These are phyloP conservation scores for Diplodia sapinea DNA, from an alignment of 2,329 filamentous ascomycete genomes.

Conservation along the genomic window DNA sequence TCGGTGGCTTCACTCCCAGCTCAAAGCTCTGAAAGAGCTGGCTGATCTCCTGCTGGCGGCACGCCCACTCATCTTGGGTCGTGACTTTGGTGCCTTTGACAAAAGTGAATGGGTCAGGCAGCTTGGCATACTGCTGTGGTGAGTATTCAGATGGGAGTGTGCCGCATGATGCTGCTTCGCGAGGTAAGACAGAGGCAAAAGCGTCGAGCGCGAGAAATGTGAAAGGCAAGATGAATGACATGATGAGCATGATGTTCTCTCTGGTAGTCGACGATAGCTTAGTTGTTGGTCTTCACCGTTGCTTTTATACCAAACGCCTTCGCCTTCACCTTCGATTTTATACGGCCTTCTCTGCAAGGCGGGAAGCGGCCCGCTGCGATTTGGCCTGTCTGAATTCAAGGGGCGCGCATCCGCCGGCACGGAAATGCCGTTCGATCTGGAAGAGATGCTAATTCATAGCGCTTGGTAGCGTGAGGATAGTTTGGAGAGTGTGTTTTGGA, in stretches of 20 bases:
- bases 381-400: not conserved
- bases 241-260: not conserved
- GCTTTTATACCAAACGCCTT: not conserved
- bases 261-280: not conserved
- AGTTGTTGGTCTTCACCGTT: not conserved
- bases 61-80: slow-evolving; percentile 45
- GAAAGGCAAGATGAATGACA: not conserved
- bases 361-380: slow-evolving; percentile 6
- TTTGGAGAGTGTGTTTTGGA: too few species aligned
- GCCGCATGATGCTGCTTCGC: slow-evolving; percentile 4
- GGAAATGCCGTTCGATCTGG: not conserved
- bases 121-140: slow-evolving; percentile 41
- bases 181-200: not conserved
- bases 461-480: not conserved
- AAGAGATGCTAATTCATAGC: not conserved
- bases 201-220: not conserved
- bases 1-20: slow-evolving; percentile 47
- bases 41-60: slow-evolving; percentile 48
- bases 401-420: not conserved
- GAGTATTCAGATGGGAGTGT: slow-evolving; percentile 41
- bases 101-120: slow-evolving; percentile 49
- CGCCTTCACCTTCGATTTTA: not conserved
- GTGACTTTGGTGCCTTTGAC: slow-evolving; percentile 45
- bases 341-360: not conserved
- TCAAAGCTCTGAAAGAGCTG: slow-evolving; percentile 46